A percentile compares a stretch with the other conserved stretches of the same genome.
phyloP scores from a whole-genome alignment of 1,284 basidiomycete genomes.

The Laetiporus sulphureus region DNA sequence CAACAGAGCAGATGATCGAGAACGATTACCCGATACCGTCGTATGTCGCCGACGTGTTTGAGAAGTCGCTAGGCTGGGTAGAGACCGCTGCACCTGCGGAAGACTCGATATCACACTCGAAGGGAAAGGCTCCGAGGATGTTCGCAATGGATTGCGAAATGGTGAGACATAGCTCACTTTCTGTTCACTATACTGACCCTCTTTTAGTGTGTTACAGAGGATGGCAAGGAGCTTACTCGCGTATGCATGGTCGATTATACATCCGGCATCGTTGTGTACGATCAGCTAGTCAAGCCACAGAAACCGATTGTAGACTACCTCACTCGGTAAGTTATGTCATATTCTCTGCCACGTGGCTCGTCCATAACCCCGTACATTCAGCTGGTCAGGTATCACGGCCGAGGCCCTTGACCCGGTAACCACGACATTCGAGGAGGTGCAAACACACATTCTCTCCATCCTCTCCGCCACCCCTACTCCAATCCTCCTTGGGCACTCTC shows the following conservation, averaged over 20 bases:
- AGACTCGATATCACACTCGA: constrained; percentile 13
- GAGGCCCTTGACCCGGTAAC: constrained; percentile 61
- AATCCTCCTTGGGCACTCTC: constrained; percentile 88
- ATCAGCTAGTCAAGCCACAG: constrained; percentile 80
- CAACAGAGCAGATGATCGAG: constrained; percentile 81
- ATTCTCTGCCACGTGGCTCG: background rate
- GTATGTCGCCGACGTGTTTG: constrained; percentile 66
- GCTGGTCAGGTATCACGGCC: constrained; percentile 88
- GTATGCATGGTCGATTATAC: constrained; percentile 78
- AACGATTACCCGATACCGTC: constrained; percentile 85
- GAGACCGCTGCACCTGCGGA: constrained; percentile 57
- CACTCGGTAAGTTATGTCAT: constrained; percentile 51
- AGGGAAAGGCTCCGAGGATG: constrained; percentile 32
- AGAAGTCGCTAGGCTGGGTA: constrained; percentile 58
- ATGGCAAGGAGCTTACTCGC: constrained; percentile 82
- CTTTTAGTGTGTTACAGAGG: constrained; percentile 72
- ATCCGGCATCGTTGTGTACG: constrained; percentile 69
- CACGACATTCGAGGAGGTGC: constrained; percentile 73
- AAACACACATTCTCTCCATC: constrained; percentile 53
- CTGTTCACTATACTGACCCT: background rate
- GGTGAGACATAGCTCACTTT: constrained; percentile 40
- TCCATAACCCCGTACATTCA: constrained; percentile 21
- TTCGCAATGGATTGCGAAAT: constrained; percentile 90
- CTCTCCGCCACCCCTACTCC: constrained; percentile 57
- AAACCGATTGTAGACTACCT: constrained; percentile 84